These are phyloP conservation scores for Sclerotinia minor DNA, from an alignment of 2,329 filamentous ascomycete genomes.

Conservation along the genomic window DNA sequence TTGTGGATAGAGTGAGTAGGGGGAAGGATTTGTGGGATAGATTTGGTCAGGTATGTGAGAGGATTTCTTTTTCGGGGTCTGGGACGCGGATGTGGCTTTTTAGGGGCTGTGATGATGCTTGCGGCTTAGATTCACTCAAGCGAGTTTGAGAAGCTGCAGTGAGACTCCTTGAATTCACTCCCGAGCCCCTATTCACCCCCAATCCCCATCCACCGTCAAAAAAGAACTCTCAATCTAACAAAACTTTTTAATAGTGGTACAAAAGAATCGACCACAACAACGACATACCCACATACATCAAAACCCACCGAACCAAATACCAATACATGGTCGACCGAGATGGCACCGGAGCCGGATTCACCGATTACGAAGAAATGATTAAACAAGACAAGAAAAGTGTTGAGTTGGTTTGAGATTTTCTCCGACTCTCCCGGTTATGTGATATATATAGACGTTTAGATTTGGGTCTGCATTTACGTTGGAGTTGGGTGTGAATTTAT, in stretches of 20 bases:
- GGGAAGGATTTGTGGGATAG: constrained; percentile 48
- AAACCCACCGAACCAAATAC: constrained; percentile 30
- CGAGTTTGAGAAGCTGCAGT: neutral
- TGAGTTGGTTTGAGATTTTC: neutral
- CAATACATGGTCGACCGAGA: constrained; percentile 35
- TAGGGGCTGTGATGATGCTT: neutral
- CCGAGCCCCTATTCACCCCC: neutral
- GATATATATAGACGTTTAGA: neutral
- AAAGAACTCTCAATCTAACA: neutral
- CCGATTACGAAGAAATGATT: constrained; percentile 27
- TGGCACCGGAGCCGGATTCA: constrained; percentile 31
- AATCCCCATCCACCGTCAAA: neutral
- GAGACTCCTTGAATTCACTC: neutral
- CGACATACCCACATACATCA: constrained; percentile 48
- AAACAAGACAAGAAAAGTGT: neutral
- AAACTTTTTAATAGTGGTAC: constrained; percentile 31
- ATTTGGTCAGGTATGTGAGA: constrained; percentile 34
- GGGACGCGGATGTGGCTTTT: neutral
- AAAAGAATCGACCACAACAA: constrained; percentile 44
- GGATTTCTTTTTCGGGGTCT: neutral
- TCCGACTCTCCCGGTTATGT: neutral
- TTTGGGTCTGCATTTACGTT: neutral
- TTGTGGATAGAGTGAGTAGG: constrained; percentile 46
- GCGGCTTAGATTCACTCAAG: neutral
- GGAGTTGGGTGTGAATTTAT: neutral